phyloP scores from a whole-genome alignment of 108 stramenopile species.

The Hondaea fermentalgiana region DNA sequence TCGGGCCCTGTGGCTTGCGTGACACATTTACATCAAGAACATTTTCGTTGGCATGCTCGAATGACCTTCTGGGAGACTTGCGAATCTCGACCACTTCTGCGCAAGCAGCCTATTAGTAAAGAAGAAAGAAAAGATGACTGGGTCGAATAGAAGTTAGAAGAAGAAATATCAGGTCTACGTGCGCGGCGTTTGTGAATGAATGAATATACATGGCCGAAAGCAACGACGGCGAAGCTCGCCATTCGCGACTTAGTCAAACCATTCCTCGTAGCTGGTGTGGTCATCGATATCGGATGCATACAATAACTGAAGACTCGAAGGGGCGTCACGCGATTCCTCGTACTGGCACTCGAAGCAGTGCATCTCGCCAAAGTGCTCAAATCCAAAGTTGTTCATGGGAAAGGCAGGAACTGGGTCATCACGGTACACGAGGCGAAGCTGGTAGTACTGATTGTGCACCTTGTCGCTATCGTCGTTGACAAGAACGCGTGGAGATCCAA shows the following conservation, averaged over 20 bases:
- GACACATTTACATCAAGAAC: no score
- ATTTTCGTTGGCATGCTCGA: no score
- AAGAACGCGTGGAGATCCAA: neutral
- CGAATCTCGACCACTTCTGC: no score
- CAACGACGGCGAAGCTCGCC: no score
- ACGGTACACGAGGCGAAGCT: neutral
- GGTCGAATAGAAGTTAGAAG: no score
- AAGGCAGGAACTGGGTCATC: neutral
- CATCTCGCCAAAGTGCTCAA: neutral
- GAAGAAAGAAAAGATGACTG: no score
- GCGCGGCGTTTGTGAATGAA: no score
- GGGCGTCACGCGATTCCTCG: neutral
- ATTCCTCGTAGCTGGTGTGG: neutral
- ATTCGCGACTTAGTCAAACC: neutral
- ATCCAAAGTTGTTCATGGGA: neutral
- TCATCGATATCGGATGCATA: neutral
- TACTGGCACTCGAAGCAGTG: neutral
- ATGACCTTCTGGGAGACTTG: no score
- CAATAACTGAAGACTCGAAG: neutral
- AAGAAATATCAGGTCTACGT: no score
- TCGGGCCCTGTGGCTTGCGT: no score
- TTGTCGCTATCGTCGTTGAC: neutral
- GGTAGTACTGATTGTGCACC: neutral
- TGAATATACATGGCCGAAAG: no score
- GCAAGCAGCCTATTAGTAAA: no score